Base-by-base conservation (phyloP, 1,284 basidiomycete species). In the Ustilago sp. region DNA sequence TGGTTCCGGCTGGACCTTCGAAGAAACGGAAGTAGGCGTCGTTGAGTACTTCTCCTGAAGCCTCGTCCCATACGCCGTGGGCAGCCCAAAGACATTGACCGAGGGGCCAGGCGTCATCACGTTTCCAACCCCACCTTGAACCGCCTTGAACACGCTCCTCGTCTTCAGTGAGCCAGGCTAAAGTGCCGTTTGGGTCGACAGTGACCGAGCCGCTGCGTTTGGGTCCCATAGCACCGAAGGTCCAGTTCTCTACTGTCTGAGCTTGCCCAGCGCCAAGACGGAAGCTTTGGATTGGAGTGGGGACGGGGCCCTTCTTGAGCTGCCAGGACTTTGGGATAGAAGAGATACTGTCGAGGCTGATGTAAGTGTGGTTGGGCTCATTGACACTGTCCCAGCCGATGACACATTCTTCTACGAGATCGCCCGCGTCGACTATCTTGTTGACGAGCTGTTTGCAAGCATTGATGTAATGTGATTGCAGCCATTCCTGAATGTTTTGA, bases 371-470 rank as follows among this genome's bases (percentile, higher is more conserved):
- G 53, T 91, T 92, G 0, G 96, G 95, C 86, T 99, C 96, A 86
- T 98, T 98, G 87, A 98, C 88, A 80, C 92, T 93, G 85, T 99
- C 96, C 96, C 96, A 98, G 0, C 96, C 96, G 64, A 98, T 91
- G 31, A 99, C 90, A 75, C 93, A 94, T 50, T 91, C 90, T 54
- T 98, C 95, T 32, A 93, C 87, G 19, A 98, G 87, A 54, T 91
- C 91, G 0, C 91, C 92, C 0, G 91, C 93, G 13, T 90, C 90
- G 1, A 69, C 66, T 50, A 99, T 92, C 32, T 90, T 89, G 81
- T 93, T 90, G 0, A 93, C 94, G 39, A 99, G 89, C 41, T 88
- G 87, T 0, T 90, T 90, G 76, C 93, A 90, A 0, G 96, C 94
- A 23, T 89, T 89, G 79, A 95, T 90, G 85, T 90, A 98, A 85